Percentiles rank a stretch among this genome's conserved stretches.
phyloP scores from a whole-genome alignment of 805 yeast genomes.

The Sungouiozyma ichnusensis region DNA sequence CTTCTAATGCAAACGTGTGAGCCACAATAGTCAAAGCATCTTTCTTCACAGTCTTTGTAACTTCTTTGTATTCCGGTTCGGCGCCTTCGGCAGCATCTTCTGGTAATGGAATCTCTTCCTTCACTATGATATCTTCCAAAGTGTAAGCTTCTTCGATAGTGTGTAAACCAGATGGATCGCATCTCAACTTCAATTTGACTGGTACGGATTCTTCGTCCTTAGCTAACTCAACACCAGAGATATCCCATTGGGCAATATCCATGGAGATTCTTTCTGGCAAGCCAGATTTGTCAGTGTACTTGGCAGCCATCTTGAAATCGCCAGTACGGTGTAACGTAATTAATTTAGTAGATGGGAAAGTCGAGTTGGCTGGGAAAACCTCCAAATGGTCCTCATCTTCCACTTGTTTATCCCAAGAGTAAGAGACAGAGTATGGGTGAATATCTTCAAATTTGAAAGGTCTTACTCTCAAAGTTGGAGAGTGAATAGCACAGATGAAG shows the following conservation, averaged over 20 bases:
- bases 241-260: conserved; percentile 73
- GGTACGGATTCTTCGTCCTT: conserved; percentile 72
- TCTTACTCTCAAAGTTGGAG: conserved; percentile 96
- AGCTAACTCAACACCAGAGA: conserved; percentile 73
- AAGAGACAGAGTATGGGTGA: conserved; percentile 86
- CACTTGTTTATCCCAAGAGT: conserved; percentile 87
- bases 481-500: conserved; percentile 96
- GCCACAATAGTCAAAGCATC: conserved; percentile 58
- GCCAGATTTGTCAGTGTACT: conserved; percentile 63
- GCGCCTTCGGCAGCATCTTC: conserved; percentile 43
- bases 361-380: conserved; percentile 91
- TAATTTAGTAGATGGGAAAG: conserved; percentile 90
- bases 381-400: conserved; percentile 88
- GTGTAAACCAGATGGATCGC: conserved; percentile 94
- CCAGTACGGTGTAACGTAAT: conserved; percentile 87
- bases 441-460: conserved; percentile 97
- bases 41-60: conserved; percentile 89
- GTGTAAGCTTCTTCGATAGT: conserved; percentile 90
- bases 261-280: conserved; percentile 58
- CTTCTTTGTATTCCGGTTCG: conserved; percentile 80
- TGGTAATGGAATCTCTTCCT: conserved; percentile 68
- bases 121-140: conserved; percentile 79
- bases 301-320: conserved; percentile 80
- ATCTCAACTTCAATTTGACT: conserved; percentile 88
- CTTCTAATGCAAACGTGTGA: conserved; percentile 52